phyloP scores from a whole-genome alignment of 2,329 filamentous ascomycete genomes.

The Calonectria pseudoturangicola region DNA sequence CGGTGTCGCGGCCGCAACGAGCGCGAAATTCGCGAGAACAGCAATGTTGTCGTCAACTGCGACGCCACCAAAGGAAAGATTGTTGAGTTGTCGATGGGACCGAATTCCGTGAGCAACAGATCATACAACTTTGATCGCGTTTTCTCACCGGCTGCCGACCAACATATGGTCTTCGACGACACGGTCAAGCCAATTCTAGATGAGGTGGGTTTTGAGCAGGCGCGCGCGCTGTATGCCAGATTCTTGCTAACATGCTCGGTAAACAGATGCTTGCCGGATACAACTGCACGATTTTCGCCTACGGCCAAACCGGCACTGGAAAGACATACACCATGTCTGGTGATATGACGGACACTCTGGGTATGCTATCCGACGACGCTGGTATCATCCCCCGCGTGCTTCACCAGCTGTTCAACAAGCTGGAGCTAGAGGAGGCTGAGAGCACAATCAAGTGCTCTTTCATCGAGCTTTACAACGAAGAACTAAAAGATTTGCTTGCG shows the following conservation, averaged over 20 bases:
- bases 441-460: constrained; percentile 98
- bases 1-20: constrained; percentile 94
- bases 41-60: constrained; percentile 91
- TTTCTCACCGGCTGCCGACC: constrained; percentile 95
- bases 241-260: constrained; percentile 32
- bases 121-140: constrained; percentile 98
- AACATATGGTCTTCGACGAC: constrained; percentile 95
- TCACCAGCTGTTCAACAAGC: constrained; percentile 88
- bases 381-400: constrained; percentile 96
- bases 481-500: constrained; percentile 91
- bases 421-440: constrained; percentile 86
- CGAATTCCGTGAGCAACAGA: constrained; percentile 94
- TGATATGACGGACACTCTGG: constrained; percentile 91
- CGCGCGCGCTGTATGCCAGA: too few species aligned
- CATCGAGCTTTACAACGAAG: constrained; percentile 98
- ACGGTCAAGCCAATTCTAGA: constrained; percentile 94
- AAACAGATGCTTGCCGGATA: constrained; percentile 90
- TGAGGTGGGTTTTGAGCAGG: constrained; percentile 76
- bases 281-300: constrained; percentile 99
- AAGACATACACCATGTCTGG: constrained; percentile 99
- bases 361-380: constrained; percentile 91
- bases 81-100: constrained; percentile 93
- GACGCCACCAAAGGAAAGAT: constrained; percentile 91
- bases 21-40: constrained; percentile 94
- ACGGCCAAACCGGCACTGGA: constrained; percentile 97